Percentiles rank a stretch among this genome's conserved stretches.
These are phyloP conservation scores for Globisporangium nodosum DNA, from an alignment of 352 stramenopile genomes.

Conservation along the genomic window DNA sequence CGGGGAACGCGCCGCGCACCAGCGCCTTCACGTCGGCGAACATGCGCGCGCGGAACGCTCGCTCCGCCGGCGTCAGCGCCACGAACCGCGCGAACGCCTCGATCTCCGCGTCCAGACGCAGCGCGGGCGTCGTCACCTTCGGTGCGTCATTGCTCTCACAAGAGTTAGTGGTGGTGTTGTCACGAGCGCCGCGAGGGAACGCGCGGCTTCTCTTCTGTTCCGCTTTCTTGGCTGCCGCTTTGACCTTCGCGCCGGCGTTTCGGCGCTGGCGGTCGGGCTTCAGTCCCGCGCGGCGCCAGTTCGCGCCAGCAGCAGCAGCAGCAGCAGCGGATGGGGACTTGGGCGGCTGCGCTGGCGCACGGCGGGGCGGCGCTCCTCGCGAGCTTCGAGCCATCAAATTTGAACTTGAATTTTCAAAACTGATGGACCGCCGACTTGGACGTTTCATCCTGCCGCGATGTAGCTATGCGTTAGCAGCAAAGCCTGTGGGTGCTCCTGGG, in stretches of 20 bases:
- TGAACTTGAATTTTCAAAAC: no score
- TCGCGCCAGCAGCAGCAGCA: neutral
- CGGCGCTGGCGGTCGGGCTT: neutral
- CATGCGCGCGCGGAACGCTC: conserved; percentile 23
- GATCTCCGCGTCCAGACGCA: conserved; percentile 37
- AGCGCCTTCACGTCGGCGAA: conserved; percentile 44
- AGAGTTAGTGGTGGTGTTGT: neutral
- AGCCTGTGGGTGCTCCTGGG: no score
- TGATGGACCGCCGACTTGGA: no score
- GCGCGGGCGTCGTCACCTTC: neutral
- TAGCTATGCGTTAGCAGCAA: no score
- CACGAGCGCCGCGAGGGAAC: conserved; percentile 4
- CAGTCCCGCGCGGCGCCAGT: neutral
- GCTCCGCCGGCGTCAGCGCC: conserved; percentile 37
- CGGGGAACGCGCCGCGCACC: conserved; percentile 32
- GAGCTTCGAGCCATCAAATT: neutral
- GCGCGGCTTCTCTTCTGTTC: neutral
- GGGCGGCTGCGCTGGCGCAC: no score
- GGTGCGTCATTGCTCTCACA: neutral
- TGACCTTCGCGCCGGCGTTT: conserved; percentile 2
- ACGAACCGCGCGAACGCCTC: conserved; percentile 36
- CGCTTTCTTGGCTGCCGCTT: conserved; percentile 7
- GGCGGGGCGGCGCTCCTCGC: neutral
- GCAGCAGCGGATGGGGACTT: neutral
- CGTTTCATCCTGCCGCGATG: no score